Evolutionary conservation across 2,329 filamentous ascomycete genomes (phyloP).

Genomic region (Fusarium verticillioides): DNA sequence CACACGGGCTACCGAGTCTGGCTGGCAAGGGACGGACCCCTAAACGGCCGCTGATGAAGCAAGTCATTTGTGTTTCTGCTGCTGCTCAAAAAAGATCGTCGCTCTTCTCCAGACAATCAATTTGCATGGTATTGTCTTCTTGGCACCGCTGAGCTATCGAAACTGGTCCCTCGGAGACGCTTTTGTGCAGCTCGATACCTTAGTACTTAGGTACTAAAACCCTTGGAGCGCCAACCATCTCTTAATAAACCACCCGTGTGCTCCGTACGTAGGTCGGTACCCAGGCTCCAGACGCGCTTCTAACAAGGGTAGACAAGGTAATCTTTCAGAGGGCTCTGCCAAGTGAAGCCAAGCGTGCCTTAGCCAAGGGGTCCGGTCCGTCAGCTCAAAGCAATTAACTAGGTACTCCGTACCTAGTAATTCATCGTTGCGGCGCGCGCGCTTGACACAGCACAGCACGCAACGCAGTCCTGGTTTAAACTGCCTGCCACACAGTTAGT

Average conservation of each 20-base stretch:
- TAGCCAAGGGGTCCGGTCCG: conserved; percentile 29
- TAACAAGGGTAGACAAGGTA: conserved; percentile 24
- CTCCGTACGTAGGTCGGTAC: neutral
- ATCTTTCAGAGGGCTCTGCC: conserved; percentile 32
- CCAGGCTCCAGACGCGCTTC: conserved; percentile 33
- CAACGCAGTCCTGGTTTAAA: conserved; percentile 32
- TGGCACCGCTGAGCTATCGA: neutral
- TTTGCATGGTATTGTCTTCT: neutral
- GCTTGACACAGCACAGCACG: conserved; percentile 27
- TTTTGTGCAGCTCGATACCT: neutral
- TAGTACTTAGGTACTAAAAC: neutral
- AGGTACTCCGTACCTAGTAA: neutral
- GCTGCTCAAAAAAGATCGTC: neutral
- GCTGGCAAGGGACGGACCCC: conserved; percentile 9
- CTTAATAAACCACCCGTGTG: neutral
- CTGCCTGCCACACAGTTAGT: conserved; percentile 36
- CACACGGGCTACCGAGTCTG: conserved; percentile 1
- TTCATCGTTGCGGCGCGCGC: conserved; percentile 25
- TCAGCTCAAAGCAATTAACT: conserved; percentile 25
- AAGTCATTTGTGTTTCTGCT: neutral
- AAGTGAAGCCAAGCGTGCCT: conserved; percentile 29
- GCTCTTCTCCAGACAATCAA: neutral
- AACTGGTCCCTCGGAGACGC: neutral
- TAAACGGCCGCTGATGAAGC: neutral
- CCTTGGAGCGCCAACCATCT: conserved; percentile 1